Evolutionary conservation across 495 filamentous ascomycete species (phyloP), one percentile per base, ranked within the genome.

Genomic region (Penicillium paradoxum): DNA sequence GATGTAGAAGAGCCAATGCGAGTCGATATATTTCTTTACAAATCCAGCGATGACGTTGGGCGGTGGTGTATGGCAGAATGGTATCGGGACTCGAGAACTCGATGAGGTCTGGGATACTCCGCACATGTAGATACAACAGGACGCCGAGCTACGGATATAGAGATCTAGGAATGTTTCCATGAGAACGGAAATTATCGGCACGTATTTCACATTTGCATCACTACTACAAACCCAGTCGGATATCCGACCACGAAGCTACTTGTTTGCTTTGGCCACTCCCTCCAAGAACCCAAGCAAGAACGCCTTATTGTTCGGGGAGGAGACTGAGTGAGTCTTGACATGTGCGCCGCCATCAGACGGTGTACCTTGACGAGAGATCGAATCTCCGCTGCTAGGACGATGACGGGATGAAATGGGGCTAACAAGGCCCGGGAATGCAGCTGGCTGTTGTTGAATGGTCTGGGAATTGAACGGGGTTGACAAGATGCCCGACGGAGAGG

Each of bases 281-380:
- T 83, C 78, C 62, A 96, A 67, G 68, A 90, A 95, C 8, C 83
- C 85, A 44, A 93, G 70, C 58, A 95, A 71, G 57, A 95, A 95
- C n/a, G 79, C 80, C 60, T 85, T 84, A 58, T 95, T 83, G 8
- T 77, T 82, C 1, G 83, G 79, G 3, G 83, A 86, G n/a, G 83
- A 85, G 33, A 84, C 53, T n/a, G 48, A 51, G 38, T 62, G 62
- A 4, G 48, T 17, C 5, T 37, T 79, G 19, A 84, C 72, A 39
- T 73, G 71, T 32, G 70, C 75, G 14, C 74, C 75, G 32, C 72
- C 69, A 22, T 77, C 66, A 25, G 77, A 72, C 0, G 67, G 56
- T 10, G 65, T 64, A 30, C 60, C 67, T 49, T 52, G 72, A 18
- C 63, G 73, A 40, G 71, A 75, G 25, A 71, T 67, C 45, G 78